A percentile compares a stretch with the other conserved stretches of the same genome.
These are phyloP conservation scores for Colletotrichum siamense DNA, from an alignment of 2,329 filamentous ascomycete species.

Conservation along the genomic window DNA sequence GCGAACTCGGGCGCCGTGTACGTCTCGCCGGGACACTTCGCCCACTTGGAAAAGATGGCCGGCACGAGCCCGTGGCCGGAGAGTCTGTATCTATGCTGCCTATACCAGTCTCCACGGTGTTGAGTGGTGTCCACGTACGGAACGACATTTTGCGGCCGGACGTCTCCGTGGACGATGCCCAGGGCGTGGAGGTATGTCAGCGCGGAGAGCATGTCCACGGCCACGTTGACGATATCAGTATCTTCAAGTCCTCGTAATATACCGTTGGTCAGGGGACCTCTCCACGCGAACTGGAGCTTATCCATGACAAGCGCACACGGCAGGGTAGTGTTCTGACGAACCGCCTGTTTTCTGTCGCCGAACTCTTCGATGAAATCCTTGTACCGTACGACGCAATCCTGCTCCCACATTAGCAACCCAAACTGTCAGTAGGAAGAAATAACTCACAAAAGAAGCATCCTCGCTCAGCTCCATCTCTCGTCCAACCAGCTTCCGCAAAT, in stretches of 20 bases:
- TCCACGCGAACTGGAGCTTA: neutral
- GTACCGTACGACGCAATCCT: neutral
- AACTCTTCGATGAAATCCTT: neutral
- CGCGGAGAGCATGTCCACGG: neutral
- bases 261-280: neutral
- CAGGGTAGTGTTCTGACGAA: neutral
- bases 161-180: conserved; percentile 1
- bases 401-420: too few species aligned
- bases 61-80: neutral
- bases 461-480: neutral
- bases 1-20: neutral
- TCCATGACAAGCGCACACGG: neutral
- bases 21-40: neutral
- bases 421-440: neutral
- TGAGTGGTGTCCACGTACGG: neutral
- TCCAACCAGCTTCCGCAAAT: neutral
- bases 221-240: neutral
- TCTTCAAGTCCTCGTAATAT: neutral
- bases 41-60: neutral
- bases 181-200: neutral
- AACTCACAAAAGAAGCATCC: neutral
- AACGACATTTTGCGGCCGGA: neutral
- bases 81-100: neutral
- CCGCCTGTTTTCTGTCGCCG: neutral
- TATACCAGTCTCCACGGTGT: neutral